Conservation (phyloP, 2,329 filamentous ascomycete genomes). For the Aureobasidium namibiae region DNA sequence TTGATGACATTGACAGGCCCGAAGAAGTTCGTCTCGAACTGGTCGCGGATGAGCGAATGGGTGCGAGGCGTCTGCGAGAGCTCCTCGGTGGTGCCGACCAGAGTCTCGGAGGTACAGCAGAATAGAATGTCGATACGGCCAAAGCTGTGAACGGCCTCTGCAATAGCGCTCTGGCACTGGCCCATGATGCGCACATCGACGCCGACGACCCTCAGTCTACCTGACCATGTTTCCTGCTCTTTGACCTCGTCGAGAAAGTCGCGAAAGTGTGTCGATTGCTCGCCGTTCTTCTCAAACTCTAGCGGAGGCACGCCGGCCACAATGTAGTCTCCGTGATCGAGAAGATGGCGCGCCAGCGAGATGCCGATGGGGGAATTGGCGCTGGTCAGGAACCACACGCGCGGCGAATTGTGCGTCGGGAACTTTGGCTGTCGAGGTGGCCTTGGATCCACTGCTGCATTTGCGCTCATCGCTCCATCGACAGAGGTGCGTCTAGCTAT, state of each 20-base stretch:
- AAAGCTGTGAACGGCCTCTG: constrained; percentile 77
- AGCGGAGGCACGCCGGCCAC: constrained; percentile 72
- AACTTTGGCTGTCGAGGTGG: constrained; percentile 40
- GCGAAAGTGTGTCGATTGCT: constrained; percentile 68
- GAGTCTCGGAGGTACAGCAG: constrained; percentile 81
- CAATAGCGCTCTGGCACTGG: constrained; percentile 77
- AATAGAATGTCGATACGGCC: constrained; percentile 83
- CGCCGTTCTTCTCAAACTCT: constrained; percentile 64
- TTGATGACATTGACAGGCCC: constrained; percentile 95
- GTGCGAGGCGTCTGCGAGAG: constrained; percentile 65
- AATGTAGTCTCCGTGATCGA: constrained; percentile 87
- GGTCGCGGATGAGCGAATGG: constrained; percentile 72
- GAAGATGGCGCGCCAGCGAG: constrained; percentile 68
- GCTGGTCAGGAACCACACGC: constrained; percentile 88
- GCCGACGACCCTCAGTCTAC: constrained; percentile 59
- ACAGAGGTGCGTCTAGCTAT: background rate
- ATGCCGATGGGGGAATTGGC: constrained; percentile 79
- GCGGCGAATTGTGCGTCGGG: constrained; percentile 57
- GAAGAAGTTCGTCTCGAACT: constrained; percentile 94
- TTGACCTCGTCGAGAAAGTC: constrained; percentile 59
- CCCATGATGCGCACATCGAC: constrained; percentile 52
- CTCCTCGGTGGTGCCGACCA: constrained; percentile 88
- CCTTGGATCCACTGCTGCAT: constrained; percentile 19
- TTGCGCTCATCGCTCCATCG: constrained; percentile 7
- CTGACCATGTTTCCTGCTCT: constrained; percentile 66